A percentile compares a stretch with the other conserved stretches of the same genome.
Conservation (phyloP, 2,329 filamentous ascomycete species). For the Colletotrichum paranaense region DNA sequence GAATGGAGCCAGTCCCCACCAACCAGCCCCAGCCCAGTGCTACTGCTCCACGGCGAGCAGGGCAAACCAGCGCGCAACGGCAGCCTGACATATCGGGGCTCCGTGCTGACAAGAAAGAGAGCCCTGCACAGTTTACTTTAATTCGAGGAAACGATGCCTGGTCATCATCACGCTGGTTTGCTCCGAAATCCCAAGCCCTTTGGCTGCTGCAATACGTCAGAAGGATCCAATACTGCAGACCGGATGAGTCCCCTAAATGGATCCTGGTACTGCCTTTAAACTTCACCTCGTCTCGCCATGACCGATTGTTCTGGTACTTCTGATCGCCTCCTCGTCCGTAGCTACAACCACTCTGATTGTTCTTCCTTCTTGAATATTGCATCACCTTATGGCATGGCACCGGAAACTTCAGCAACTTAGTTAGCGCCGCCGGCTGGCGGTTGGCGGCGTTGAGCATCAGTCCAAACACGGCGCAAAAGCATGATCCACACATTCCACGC, state of each 20-base stretch:
- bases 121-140: constrained; percentile 6
- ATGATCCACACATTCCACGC: constrained; percentile 34
- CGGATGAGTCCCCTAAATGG: constrained; percentile 3
- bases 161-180: background rate
- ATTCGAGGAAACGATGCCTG: constrained; percentile 8
- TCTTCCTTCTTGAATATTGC: background rate
- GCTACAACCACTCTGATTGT: background rate
- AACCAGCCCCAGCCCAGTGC: constrained; percentile 7
- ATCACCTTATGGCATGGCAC: constrained; percentile 20
- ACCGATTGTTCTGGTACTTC: background rate
- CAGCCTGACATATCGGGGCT: background rate
- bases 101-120: constrained; percentile 21
- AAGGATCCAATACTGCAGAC: background rate
- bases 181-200: constrained; percentile 1
- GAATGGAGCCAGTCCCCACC: constrained; percentile 17
- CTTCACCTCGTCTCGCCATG: background rate
- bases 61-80: background rate
- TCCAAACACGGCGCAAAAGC: constrained; percentile 32
- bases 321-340: background rate
- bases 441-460: constrained; percentile 8
- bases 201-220: constrained; percentile 24
- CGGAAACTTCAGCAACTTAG: background rate
- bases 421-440: background rate
- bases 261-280: background rate
- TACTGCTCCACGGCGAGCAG: constrained; percentile 11